phyloP scores from a whole-genome alignment of 2,329 filamentous ascomycete species.

The Pseudocercospora vitis region DNA sequence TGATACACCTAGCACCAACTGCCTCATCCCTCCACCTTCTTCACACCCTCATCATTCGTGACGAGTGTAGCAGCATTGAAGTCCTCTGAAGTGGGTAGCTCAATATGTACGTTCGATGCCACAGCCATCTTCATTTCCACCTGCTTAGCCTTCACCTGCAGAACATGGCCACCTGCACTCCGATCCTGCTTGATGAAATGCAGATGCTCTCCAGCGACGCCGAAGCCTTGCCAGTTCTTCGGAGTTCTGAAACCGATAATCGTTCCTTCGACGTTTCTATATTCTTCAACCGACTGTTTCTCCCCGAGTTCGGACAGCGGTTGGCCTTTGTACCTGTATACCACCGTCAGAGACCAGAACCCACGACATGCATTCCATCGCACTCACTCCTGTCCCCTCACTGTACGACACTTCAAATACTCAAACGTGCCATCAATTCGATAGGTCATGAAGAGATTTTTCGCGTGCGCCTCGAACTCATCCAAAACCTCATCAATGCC shows the following conservation, averaged over 20 bases:
- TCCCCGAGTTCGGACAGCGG: constrained; percentile 40
- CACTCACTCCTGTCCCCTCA: constrained; percentile 33
- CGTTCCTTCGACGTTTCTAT: constrained; percentile 41
- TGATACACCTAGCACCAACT: neutral
- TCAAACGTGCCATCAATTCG: constrained; percentile 35
- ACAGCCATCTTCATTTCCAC: constrained; percentile 42
- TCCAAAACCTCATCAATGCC: constrained; percentile 33
- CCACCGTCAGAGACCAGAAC: neutral
- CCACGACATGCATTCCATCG: neutral
- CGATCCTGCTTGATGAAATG: constrained; percentile 44
- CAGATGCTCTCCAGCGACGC: constrained; percentile 45
- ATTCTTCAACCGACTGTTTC: constrained; percentile 43
- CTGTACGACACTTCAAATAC: constrained; percentile 37
- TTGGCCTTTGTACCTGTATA: constrained; percentile 32
- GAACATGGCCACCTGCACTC: constrained; percentile 44
- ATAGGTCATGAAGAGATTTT: constrained; percentile 39
- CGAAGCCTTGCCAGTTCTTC: constrained; percentile 43
- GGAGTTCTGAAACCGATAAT: constrained; percentile 48
- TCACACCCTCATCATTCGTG: constrained; percentile 39
- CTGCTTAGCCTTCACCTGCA: constrained; percentile 39
- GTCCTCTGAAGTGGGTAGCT: constrained; percentile 42
- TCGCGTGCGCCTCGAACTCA: constrained; percentile 31
- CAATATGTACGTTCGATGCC: constrained; percentile 41
- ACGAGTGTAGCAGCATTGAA: constrained; percentile 41
- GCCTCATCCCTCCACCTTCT: constrained; percentile 40